A percentile compares a stretch with the other conserved stretches of the same genome.
Conservation (phyloP, 1,284 basidiomycete species). For the Ceratobasidium sp. region DNA sequence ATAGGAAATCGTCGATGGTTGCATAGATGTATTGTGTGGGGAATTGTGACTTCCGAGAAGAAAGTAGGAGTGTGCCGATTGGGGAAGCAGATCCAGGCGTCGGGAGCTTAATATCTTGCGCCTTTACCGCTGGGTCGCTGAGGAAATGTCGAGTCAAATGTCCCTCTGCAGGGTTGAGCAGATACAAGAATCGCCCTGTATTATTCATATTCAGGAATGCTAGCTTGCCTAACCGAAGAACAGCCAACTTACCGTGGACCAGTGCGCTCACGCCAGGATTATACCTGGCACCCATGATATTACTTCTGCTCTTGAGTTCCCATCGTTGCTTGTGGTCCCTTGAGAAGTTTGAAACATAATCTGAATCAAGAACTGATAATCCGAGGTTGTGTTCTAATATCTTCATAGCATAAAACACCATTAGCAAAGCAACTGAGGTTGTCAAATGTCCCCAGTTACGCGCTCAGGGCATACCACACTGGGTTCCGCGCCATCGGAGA, state of each 20-base stretch:
- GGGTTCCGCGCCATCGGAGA: not conserved
- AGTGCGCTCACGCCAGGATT: not conserved
- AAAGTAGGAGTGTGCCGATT: not conserved
- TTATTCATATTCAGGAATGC: not conserved
- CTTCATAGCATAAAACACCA: too few species aligned
- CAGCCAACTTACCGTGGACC: not conserved
- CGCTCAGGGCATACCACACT: not conserved
- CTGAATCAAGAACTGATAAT: not conserved
- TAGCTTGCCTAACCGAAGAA: too few species aligned
- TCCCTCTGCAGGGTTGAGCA: not conserved
- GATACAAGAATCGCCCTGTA: not conserved
- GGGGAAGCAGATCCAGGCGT: not conserved
- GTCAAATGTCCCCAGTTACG: not conserved
- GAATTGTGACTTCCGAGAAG: not conserved
- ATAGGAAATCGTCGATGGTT: not conserved
- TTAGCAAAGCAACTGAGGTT: too few species aligned
- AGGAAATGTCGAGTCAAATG: not conserved
- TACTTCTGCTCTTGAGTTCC: not conserved
- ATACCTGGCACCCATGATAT: not conserved
- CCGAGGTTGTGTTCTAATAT: slow-evolving; percentile 6
- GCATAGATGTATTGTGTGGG: slow-evolving; percentile 4
- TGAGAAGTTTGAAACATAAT: not conserved
- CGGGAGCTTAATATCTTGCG: not conserved
- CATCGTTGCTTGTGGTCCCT: not conserved
- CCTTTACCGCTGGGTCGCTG: not conserved